phyloP scores from a whole-genome alignment of 306 rosid species.

The Corylus avellana region DNA sequence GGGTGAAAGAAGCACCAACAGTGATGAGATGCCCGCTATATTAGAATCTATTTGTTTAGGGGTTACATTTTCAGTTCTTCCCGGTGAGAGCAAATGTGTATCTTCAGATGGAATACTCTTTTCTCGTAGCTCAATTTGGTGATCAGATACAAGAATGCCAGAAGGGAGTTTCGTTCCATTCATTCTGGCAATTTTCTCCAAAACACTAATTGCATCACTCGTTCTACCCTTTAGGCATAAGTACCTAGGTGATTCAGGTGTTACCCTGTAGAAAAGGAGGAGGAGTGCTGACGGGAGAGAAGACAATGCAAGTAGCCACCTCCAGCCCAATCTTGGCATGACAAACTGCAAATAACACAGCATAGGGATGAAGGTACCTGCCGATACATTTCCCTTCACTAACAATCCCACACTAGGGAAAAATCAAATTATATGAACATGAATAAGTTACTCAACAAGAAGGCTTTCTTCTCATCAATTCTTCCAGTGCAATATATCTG shows the following conservation, averaged over 20 bases:
- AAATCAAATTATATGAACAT: not conserved
- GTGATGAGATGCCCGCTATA: constrained; percentile 55
- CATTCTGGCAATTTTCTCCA: constrained; percentile 83
- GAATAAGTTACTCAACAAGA: not conserved
- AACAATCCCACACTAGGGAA: constrained; percentile 19
- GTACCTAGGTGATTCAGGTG: constrained; percentile 95
- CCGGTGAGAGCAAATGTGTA: constrained; percentile 50
- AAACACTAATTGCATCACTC: constrained; percentile 63
- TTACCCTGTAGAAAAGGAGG: constrained; percentile 69
- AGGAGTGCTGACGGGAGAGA: constrained; percentile 82
- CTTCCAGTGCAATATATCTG: not conserved
- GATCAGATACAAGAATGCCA: constrained; percentile 73
- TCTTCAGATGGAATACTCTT: constrained; percentile 55
- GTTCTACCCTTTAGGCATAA: constrained; percentile 74
- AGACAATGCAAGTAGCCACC: constrained; percentile 92
- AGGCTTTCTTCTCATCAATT: not conserved
- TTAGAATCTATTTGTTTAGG: constrained; percentile 39
- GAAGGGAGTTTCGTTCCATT: constrained; percentile 75
- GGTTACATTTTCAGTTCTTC: constrained; percentile 33
- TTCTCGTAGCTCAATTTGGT: constrained; percentile 47
- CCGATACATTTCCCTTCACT: constrained; percentile 15
- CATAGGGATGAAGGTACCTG: constrained; percentile 30
- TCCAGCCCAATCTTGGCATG: constrained; percentile 97
- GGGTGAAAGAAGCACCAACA: constrained; percentile 71
- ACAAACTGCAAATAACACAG: constrained; percentile 60